A percentile compares a stretch with the other conserved stretches of the same genome.
phyloP scores from a whole-genome alignment of 306 rosid genomes.

The Elaeagnus macrophylla region DNA sequence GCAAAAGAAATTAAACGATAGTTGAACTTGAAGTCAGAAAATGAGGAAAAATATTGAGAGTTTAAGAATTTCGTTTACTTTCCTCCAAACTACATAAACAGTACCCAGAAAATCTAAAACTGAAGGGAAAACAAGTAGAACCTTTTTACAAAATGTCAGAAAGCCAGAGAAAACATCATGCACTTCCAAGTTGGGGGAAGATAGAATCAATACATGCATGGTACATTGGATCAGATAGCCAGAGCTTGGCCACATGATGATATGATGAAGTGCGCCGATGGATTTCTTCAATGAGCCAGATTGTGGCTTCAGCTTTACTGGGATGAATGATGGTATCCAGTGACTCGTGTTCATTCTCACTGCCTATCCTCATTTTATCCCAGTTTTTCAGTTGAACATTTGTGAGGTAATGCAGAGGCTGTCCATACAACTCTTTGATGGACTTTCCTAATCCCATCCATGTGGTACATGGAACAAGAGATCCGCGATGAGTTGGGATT shows the following conservation, averaged over 20 bases:
- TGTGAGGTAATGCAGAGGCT: constrained; percentile 92
- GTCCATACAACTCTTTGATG: constrained; percentile 69
- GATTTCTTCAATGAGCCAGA: constrained; percentile 88
- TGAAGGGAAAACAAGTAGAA: no score
- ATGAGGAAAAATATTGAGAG: no score
- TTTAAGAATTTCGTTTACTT: no score
- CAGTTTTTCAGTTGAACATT: constrained; percentile 72
- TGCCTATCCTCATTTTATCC: constrained; percentile 71
- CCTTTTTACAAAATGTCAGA: constrained; percentile 3
- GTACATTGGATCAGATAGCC: constrained; percentile 67
- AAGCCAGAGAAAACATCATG: constrained; percentile 16
- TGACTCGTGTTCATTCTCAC: constrained; percentile 47
- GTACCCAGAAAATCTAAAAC: no score
- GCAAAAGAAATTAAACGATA: no score
- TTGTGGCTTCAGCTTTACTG: constrained; percentile 67
- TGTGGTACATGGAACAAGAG: constrained; percentile 64
- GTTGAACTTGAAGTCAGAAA: no score
- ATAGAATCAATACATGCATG: constrained; percentile 60
- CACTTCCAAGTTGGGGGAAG: constrained; percentile 40
- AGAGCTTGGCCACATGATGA: constrained; percentile 55
- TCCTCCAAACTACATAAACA: no score
- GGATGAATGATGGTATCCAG: constrained; percentile 73
- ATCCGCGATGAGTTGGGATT: constrained; percentile 63
- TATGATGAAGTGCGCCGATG: constrained; percentile 73
- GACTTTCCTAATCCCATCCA: constrained; percentile 88